Evolutionary conservation across 139 green algal species (phyloP).

Genomic region (Chlorella sp.): DNA sequence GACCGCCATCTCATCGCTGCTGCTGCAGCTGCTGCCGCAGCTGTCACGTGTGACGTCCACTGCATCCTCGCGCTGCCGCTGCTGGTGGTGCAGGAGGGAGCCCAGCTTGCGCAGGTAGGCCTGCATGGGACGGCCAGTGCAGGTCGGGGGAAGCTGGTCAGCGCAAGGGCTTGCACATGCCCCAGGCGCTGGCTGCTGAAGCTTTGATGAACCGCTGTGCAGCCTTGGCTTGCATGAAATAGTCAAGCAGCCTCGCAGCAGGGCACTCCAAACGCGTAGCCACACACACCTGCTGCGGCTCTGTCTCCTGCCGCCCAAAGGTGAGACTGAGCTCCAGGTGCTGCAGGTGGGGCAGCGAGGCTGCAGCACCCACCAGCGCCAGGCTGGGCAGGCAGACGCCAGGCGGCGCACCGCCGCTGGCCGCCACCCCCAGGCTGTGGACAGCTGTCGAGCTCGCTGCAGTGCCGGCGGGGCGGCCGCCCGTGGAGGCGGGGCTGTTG

Average conservation of each 20-base stretch:
- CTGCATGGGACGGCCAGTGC: too few relatives aligned
- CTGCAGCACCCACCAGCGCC: background rate
- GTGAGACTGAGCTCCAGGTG: slow-evolving; percentile 23
- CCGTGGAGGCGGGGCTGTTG: too few relatives aligned
- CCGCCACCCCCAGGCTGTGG: background rate
- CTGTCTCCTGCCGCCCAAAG: background rate
- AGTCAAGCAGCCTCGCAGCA: too few relatives aligned
- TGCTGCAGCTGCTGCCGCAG: background rate
- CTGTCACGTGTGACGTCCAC: background rate
- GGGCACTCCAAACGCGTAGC: too few relatives aligned
- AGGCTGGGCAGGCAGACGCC: slow-evolving; percentile 10
- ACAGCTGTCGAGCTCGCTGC: background rate
- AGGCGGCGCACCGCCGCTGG: background rate
- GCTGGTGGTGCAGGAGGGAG: slow-evolving; percentile 17
- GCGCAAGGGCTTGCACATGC: too few relatives aligned
- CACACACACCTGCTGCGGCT: background rate
- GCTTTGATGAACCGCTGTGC: too few relatives aligned
- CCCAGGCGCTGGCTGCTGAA: too few relatives aligned
- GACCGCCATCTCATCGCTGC: background rate
- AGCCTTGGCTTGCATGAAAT: too few relatives aligned
- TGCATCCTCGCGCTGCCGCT: background rate
- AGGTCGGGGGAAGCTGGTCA: too few relatives aligned
- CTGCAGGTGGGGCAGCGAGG: slow-evolving; percentile 1
- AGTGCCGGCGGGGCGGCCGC: background rate
- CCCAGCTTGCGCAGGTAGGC: slow-evolving; percentile 20